These are phyloP conservation scores for Rhizomucor miehei DNA, from an alignment of 371 early-diverging fungal species.

Conservation along the genomic window DNA sequence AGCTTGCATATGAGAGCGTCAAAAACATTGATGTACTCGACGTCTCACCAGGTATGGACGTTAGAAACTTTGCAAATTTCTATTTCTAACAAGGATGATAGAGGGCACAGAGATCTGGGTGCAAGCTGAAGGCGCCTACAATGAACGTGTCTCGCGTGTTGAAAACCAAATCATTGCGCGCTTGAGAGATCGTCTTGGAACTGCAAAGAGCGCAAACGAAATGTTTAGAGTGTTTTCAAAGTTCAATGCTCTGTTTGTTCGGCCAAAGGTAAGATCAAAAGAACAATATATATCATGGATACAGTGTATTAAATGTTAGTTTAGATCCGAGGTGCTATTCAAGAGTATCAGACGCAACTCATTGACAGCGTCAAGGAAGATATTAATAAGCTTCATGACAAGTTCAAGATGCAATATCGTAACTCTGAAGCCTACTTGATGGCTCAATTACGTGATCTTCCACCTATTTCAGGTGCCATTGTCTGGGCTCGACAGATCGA, in stretches of 20 bases:
- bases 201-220: constrained; percentile 95
- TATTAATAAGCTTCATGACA: constrained; percentile 91
- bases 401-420: constrained; percentile 91
- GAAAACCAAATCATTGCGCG: constrained; percentile 97
- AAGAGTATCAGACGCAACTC: constrained; percentile 97
- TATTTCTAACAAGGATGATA: constrained; percentile 5
- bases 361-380: constrained; percentile 98
- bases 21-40: constrained; percentile 95
- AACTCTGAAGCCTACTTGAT: constrained; percentile 87
- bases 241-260: constrained; percentile 97
- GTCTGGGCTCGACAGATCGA: constrained; percentile 99
- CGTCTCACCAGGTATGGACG: constrained; percentile 64
- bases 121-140: constrained; percentile 88
- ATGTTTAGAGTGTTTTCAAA: constrained; percentile 99
- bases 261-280: constrained; percentile 72
- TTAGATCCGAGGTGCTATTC: constrained; percentile 96
- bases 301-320: not conserved
- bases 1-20: constrained; percentile 89
- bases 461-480: constrained; percentile 92
- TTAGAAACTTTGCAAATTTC: not conserved
- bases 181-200: constrained; percentile 91
- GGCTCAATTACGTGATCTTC: constrained; percentile 91
- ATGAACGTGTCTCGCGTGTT: constrained; percentile 92
- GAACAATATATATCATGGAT: not conserved
- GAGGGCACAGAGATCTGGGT: constrained; percentile 96